Conservation (phyloP, 129 eudicot genomes). For the Helichrysum umbraculigerum region DNA sequence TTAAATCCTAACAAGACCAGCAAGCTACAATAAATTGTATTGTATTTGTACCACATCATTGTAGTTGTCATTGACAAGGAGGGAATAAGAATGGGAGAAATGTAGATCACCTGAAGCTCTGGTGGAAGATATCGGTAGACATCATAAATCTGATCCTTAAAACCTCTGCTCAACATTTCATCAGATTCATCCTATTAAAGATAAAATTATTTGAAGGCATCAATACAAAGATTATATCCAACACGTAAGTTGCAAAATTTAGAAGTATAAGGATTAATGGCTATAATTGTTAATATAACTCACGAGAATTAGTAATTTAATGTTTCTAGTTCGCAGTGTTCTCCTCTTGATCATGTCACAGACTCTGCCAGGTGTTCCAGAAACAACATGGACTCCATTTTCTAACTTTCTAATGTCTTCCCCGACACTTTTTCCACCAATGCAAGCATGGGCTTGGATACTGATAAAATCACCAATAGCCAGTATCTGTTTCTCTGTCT, state of each 20-base stretch:
- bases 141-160: conserved; percentile 98
- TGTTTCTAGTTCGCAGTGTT: conserved; percentile 77
- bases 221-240: neutral
- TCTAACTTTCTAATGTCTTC: conserved; percentile 90
- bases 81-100: neutral
- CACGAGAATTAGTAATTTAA: conserved; percentile 77
- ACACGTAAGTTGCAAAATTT: neutral
- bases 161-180: conserved; percentile 99
- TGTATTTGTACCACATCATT: neutral
- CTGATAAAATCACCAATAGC: conserved; percentile 81
- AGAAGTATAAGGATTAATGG: neutral
- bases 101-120: conserved; percentile 77
- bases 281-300: conserved; percentile 25
- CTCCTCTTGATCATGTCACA: conserved; percentile 98
- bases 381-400: conserved; percentile 89
- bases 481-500: conserved; percentile 74
- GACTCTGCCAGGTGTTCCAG: conserved; percentile 97
- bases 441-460: conserved; percentile 90
- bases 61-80: neutral
- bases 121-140: conserved; percentile 98
- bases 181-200: conserved; percentile 84
- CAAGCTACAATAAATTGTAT: neutral
- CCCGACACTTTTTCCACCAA: conserved; percentile 97
- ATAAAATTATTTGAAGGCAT: neutral
- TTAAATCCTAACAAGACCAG: neutral